Base-by-base conservation (phyloP, 139 green algal species). In the Asterochloris sp. region DNA sequence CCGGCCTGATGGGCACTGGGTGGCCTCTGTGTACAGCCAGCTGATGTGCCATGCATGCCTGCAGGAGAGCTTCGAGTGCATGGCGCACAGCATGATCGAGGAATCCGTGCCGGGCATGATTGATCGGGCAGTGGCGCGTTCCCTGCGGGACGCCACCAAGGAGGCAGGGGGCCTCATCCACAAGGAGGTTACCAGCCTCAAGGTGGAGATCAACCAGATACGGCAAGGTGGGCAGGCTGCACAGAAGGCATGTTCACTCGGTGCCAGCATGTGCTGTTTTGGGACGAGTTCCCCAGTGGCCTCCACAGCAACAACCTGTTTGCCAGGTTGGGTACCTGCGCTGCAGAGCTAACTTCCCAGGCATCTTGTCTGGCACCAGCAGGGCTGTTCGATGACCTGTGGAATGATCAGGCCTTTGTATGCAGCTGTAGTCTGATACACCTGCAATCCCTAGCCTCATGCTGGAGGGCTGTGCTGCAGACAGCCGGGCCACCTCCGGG, bases 91-190 rank as follows among this genome's bases (percentile, higher is more conserved):
- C 61, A 80, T 80, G 76, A 80, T 80, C 67, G 76, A 69, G 13
- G 47, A 38, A n/a, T 29, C 68, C 6, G 76, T 80, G 60, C 76
- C 76, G 16, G 24, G 60, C 14, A 80, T 80, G 54, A n/a, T 64
- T 12, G 76, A 80, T 61, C 76, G 76, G 60, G 68, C 68, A 47
- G 76, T 80, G 17, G 76, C 76, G 27, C 76, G 68, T 61, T n/a
- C 60, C 13, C 76, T 80, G 60, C 29, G 76, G 60, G 76, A 80
- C 60, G 68, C 60, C n/a, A 62, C 54, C 13, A 80, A 69, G 60
- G 76, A 80, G 76, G 60, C 67, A 24, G 76, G 76, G 19, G 76
- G 76, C 24, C 76, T 80, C 54, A 80, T 80, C 67, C 26, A 80
- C 60, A 80, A 80, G 23, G 76, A 80, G 60, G 47, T 80, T n/a